These are phyloP conservation scores for Pythium inflatum DNA, from an alignment of 352 stramenopile species.

Conservation along the genomic window DNA sequence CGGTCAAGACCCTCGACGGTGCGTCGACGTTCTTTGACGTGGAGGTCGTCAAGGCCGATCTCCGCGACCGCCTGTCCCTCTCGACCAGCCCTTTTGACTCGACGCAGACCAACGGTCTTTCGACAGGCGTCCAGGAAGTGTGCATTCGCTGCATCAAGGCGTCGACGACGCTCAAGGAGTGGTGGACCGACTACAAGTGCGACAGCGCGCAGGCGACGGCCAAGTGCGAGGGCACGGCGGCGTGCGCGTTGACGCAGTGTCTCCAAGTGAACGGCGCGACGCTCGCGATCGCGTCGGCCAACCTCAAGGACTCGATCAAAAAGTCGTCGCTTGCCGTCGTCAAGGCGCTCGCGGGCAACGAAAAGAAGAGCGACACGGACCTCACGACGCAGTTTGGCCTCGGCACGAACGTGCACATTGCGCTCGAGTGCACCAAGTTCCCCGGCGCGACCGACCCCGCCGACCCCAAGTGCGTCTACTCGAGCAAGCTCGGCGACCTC, in stretches of 20 bases:
- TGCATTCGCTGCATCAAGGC: conserved; percentile 57
- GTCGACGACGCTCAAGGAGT: conserved; percentile 52
- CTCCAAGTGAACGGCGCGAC: conserved; percentile 42
- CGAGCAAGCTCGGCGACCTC: conserved; percentile 5
- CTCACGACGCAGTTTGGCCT: background rate
- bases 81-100: background rate
- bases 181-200: conserved; percentile 68
- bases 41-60: background rate
- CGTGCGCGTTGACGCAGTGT: conserved; percentile 61
- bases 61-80: too few relatives aligned
- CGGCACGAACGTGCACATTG: background rate
- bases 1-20: background rate
- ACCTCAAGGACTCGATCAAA: background rate
- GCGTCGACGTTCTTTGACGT: conserved; percentile 10
- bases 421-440: conserved; percentile 19
- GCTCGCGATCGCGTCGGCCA: conserved; percentile 1
- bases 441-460: background rate
- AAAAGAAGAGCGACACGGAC: background rate
- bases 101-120: background rate
- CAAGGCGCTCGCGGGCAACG: background rate
- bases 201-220: conserved; percentile 38
- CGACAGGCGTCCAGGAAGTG: conserved; percentile 24
- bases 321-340: conserved; percentile 8
- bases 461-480: conserved; percentile 7
- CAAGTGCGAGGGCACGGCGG: conserved; percentile 37